Percentiles rank a stretch among this genome's conserved stretches.
Conservation (phyloP, 305 asterid species). For the Fraxinus baroniana region DNA sequence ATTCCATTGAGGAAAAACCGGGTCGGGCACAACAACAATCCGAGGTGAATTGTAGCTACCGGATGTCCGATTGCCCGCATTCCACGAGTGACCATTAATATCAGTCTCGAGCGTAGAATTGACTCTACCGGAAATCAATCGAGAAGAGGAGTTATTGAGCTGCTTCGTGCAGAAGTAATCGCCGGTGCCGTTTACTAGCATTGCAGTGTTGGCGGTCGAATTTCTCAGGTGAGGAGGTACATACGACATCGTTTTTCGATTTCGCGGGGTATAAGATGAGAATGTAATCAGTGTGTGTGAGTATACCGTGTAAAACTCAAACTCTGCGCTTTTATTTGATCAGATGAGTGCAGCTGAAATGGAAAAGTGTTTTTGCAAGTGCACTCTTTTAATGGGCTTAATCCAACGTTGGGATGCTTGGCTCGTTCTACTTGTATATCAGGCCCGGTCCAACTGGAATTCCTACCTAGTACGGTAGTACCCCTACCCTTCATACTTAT, state of each 20-base stretch:
- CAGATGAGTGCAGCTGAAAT: neutral
- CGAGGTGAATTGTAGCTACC: constrained; percentile 38
- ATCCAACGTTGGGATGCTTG: neutral
- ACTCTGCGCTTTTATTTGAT: neutral
- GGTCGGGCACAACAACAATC: constrained; percentile 40
- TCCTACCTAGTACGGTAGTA: neutral
- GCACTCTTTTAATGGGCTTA: neutral
- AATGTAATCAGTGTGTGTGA: neutral
- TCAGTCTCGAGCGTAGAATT: constrained; percentile 11
- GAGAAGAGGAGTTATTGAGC: constrained; percentile 30
- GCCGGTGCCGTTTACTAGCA: constrained; percentile 33
- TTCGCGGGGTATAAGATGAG: constrained; percentile 37
- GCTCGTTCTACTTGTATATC: neutral
- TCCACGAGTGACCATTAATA: constrained; percentile 31
- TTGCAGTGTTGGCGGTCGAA: constrained; percentile 35
- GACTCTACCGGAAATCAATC: constrained; percentile 16
- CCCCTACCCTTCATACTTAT: neutral
- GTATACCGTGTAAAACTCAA: neutral
- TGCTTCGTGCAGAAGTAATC: constrained; percentile 43
- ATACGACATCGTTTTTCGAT: constrained; percentile 62
- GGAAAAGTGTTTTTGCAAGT: neutral
- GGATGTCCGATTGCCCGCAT: constrained; percentile 47
- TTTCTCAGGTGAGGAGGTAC: constrained; percentile 89
- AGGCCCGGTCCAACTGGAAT: neutral
- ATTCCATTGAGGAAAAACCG: constrained; percentile 64